These are phyloP conservation scores for Phytophthora sp. DNA, from an alignment of 352 stramenopile species.

Conservation along the genomic window DNA sequence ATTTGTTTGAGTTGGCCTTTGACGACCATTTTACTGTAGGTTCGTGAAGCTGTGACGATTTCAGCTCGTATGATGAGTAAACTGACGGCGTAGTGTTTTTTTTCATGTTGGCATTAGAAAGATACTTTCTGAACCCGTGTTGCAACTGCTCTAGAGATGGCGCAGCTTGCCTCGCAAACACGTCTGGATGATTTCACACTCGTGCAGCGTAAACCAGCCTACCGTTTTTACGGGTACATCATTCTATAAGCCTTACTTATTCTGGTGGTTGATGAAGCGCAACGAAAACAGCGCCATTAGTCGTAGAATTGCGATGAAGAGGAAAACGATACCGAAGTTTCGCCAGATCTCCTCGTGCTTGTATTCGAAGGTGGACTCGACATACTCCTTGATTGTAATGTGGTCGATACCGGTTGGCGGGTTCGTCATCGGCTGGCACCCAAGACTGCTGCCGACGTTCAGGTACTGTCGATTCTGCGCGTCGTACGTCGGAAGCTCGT, in stretches of 20 bases:
- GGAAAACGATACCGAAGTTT: constrained; percentile 44
- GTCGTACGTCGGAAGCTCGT: constrained; percentile 30
- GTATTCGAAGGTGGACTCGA: constrained; percentile 47
- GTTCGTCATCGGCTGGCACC: constrained; percentile 38
- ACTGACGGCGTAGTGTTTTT: no score
- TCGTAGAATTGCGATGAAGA: constrained; percentile 47
- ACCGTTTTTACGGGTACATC: neutral
- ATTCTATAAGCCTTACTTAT: constrained; percentile 38
- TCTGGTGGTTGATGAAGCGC: constrained; percentile 54
- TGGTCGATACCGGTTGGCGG: constrained; percentile 27
- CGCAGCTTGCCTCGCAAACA: no score
- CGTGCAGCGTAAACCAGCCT: no score
- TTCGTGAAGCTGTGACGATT: no score
- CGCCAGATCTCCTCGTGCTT: constrained; percentile 49
- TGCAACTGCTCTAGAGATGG: no score
- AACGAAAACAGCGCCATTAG: constrained; percentile 46
- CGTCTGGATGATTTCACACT: no score
- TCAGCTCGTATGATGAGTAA: no score
- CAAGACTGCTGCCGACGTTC: constrained; percentile 23
- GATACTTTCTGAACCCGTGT: no score
- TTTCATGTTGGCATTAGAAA: no score
- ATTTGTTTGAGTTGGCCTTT: no score
- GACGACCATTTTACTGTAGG: no score
- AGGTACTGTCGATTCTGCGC: constrained; percentile 22
- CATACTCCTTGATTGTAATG: constrained; percentile 50